Evolutionary conservation across 768 basidiomycete species (phyloP).

Genomic region (Tephrocybe rancida): DNA sequence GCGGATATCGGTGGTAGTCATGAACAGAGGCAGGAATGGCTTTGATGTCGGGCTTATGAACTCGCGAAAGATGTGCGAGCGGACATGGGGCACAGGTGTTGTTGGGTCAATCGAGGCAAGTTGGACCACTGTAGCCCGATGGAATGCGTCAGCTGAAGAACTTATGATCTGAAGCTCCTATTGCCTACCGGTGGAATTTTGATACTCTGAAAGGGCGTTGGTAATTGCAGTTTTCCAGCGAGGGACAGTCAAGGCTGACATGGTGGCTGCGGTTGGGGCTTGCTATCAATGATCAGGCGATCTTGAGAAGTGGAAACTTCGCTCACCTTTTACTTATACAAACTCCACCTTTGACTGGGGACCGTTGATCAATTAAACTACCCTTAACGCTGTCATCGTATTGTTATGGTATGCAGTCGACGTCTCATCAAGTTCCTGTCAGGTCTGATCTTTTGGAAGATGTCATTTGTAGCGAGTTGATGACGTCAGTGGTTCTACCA

Average conservation of each 20-base stretch:
- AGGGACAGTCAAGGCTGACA: conserved; percentile 27
- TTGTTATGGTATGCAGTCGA: too few species aligned
- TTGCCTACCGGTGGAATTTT: conserved; percentile 40
- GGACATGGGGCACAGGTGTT: conserved; percentile 54
- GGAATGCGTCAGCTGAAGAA: too few species aligned
- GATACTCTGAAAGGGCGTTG: conserved; percentile 40
- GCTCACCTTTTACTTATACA: too few species aligned
- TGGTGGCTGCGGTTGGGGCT: background rate
- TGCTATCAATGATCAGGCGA: background rate
- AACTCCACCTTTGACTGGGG: too few species aligned
- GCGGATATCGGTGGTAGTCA: conserved; percentile 74
- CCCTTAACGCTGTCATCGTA: too few species aligned
- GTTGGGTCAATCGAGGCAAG: conserved; percentile 56
- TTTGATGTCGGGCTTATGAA: conserved; percentile 48
- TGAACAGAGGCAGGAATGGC: conserved; percentile 58
- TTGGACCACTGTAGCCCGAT: conserved; percentile 63
- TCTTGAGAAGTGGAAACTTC: too few species aligned
- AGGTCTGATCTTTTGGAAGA: too few species aligned
- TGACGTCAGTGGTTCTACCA: too few species aligned
- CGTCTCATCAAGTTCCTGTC: too few species aligned
- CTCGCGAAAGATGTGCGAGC: conserved; percentile 63
- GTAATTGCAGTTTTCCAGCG: conserved; percentile 52
- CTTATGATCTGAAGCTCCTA: too few species aligned
- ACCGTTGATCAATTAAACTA: too few species aligned
- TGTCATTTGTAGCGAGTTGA: too few species aligned